Base-by-base conservation (phyloP, 371 early-diverging fungal genomes). In the Rhizomucor miehei region DNA sequence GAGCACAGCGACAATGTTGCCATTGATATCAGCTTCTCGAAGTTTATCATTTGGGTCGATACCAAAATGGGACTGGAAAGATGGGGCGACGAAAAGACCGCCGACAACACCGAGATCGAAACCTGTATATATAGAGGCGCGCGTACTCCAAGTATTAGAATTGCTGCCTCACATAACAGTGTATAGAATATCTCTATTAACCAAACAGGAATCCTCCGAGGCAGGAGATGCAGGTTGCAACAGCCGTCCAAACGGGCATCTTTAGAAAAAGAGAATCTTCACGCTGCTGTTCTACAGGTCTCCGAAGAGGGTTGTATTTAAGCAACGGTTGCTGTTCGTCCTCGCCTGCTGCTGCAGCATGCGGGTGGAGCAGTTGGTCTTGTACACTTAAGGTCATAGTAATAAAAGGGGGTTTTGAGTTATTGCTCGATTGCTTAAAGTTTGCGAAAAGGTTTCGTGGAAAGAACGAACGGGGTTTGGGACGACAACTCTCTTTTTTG, bases 81-180 rank as follows among this genome's bases (percentile, higher is more conserved):
- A 65, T n/a, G 69, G 62, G 6, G 65, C 62, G 11, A 68, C 62
- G 4, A 68, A 39, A 13, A 68, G 52, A 13, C 63, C 63, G n/a
- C 65, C 69, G 1, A 68, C 66, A 1, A 68, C 69, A 19, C 69
- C 69, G 40, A 65, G 43, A 21, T 68, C 69, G 24, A 62, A 68
- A 5, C 69, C 68, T 67, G 44, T 14, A 37, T 16, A 47, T 10
- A 24, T 12, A n/a, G n/a, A n/a, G n/a, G n/a, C n/a, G n/a, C n/a
- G n/a, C n/a, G n/a, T n/a, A n/a, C n/a, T n/a, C n/a, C 16, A 29
- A 39, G 17, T 13, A 12, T 16, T 13, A 16, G 17, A 44, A 6
- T 17, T 17, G 13, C 23, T 20, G 12, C 17, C n/a, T 17, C 14
- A 20, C 23, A 34, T 12, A 39, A 29, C 44, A 10, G 14, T 16